Base-by-base conservation (phyloP, 1,284 basidiomycete genomes). In the Kalmanozyma brasiliensis region DNA sequence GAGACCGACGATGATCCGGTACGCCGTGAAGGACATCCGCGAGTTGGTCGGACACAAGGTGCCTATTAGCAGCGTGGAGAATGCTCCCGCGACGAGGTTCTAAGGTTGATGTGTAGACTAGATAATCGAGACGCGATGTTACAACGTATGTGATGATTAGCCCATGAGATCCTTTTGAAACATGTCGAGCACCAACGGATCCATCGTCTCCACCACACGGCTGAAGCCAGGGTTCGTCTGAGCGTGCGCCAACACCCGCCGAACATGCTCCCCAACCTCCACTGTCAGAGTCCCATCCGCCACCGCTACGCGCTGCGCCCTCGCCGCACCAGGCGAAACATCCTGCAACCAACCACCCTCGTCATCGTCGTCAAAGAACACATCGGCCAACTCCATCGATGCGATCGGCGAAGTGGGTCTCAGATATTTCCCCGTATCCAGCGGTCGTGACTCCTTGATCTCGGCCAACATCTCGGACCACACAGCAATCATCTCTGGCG, bases 11-110 rank as follows among this genome's bases (percentile, higher is more conserved):
- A 98, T 99, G 96, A 98, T 99, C 66, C 82, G 84, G 38, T 87
- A 87, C 80, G 85, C 85, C 33, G 95, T 98, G 82, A 94, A 90
- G 83, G 98, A 99, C 82, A 99, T 99, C 77, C 87, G 96, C 65
- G 94, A 95, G 33, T 86, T 99, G 41, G 92, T 99, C 47, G 96
- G 96, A 13, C 96, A 98, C 86, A 98, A 97, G 85, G 93, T 94
- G 19, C 90, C 92, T 24, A 76, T 82, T 24, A 61, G 61, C 20
- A 55, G 58, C 10, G 78, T 81, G 2, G 77, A 79, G 59, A 64
- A 65, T n/a, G 80, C 80, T 14, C 70, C 79, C 8, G 80, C 80
- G 3, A 79, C 79, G 16, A 67, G 80, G 10, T 82, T 82, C 68
- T 77, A 64, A 43, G n/a, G n/a, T n/a, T n/a, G n/a, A n/a, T n/a